These are phyloP conservation scores for Solanum neorickii DNA, from an alignment of 257 asterid species.

Conservation along the genomic window DNA sequence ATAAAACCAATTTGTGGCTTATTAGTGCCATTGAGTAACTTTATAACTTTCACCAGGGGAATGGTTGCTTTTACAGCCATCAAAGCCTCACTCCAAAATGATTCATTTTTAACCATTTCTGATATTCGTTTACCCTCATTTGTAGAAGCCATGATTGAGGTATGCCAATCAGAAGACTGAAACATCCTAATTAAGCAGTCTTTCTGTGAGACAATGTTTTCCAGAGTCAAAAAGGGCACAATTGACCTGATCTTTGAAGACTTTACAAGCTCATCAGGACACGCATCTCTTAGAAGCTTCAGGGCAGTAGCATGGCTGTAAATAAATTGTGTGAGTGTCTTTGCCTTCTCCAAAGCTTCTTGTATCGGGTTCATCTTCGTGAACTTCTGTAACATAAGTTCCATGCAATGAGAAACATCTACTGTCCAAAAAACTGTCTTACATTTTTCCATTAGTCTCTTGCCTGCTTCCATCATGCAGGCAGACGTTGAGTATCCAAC, in stretches of 20 bases:
- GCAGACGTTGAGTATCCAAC: slow-evolving; percentile 32
- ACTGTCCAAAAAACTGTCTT: slow-evolving; percentile 44
- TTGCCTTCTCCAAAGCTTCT: slow-evolving; percentile 31
- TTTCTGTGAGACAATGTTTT: slow-evolving; percentile 31
- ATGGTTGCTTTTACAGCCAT: slow-evolving; percentile 25
- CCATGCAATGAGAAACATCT: slow-evolving; percentile 45
- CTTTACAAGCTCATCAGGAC: slow-evolving; percentile 8
- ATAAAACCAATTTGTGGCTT: slow-evolving; percentile 25
- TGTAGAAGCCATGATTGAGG: slow-evolving; percentile 4
- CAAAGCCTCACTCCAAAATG: slow-evolving; percentile 38
- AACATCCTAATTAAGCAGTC: slow-evolving; percentile 15
- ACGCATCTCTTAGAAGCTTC: slow-evolving; percentile 12
- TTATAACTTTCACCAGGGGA: slow-evolving; percentile 36
- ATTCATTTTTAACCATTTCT: slow-evolving; percentile 19
- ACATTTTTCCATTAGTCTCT: slow-evolving; percentile 22
- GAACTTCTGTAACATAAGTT: slow-evolving; percentile 48
- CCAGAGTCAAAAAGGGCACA: slow-evolving; percentile 34
- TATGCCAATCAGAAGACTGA: slow-evolving; percentile 15
- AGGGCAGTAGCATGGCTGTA: slow-evolving; percentile 10
- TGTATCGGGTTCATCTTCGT: slow-evolving; percentile 1
- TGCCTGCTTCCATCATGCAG: slow-evolving; percentile 36
- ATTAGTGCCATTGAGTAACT: slow-evolving; percentile 9
- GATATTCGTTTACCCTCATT: slow-evolving; percentile 24
- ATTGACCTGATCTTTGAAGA: slow-evolving; percentile 17
- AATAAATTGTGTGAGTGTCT: slow-evolving; percentile 24